These are phyloP conservation scores for Scheffersomyces segobiensis DNA, from an alignment of 1,139 yeast genomes.

Conservation along the genomic window DNA sequence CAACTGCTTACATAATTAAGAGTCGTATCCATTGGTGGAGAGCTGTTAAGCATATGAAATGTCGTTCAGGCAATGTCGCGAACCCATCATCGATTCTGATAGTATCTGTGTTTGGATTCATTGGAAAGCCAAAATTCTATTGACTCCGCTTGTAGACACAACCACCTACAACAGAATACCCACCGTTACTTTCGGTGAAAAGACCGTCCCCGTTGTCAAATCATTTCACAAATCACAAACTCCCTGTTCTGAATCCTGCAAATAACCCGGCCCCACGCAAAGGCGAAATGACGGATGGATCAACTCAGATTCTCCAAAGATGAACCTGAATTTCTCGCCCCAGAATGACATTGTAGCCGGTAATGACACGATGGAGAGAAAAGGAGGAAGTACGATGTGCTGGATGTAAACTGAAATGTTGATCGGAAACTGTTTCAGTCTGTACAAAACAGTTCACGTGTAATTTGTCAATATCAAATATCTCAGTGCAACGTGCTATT, in stretches of 20 bases:
- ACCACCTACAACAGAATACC: background rate
- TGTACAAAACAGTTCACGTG: no score
- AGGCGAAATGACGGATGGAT: background rate
- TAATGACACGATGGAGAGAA: background rate
- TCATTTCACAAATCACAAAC: background rate
- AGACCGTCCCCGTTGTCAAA: background rate
- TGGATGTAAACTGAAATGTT: no score
- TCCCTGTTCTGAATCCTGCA: no score
- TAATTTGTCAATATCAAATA: no score
- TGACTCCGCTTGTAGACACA: background rate
- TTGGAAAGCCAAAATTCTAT: background rate
- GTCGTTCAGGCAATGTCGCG: background rate
- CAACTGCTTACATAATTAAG: background rate
- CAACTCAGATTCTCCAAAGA: background rate
- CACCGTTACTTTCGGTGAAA: background rate
- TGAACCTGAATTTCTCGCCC: background rate
- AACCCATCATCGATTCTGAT: background rate
- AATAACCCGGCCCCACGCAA: no score
- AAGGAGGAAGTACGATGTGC: no score
- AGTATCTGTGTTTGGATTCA: background rate
- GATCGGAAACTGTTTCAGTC: no score
- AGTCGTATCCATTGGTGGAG: background rate
- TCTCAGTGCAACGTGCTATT: no score
- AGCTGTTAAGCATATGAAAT: background rate
- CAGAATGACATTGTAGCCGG: background rate